Evolutionary conservation across 768 basidiomycete species (phyloP).

Genomic region (Clavulina sp.): DNA sequence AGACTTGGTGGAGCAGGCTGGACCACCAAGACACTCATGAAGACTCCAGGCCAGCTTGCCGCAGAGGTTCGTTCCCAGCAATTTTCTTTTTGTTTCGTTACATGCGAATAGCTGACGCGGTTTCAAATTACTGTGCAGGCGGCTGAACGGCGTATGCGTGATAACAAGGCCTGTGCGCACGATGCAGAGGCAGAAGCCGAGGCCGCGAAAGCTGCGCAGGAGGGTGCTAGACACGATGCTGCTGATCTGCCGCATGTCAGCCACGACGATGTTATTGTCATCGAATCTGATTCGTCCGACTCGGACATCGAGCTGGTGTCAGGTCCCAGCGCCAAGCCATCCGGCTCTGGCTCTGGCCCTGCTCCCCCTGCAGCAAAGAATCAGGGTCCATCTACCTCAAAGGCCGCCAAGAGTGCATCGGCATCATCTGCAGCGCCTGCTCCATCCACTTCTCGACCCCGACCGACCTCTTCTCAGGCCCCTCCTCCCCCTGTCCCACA

Average conservation of each 20-base stretch:
- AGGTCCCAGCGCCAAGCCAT: slow-evolving; percentile 17
- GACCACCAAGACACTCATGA: slow-evolving; percentile 19
- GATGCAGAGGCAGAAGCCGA: slow-evolving; percentile 38
- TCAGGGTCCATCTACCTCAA: slow-evolving; percentile 6
- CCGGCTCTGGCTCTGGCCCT: slow-evolving; percentile 16
- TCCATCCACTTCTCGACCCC: neutral
- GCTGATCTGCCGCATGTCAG: slow-evolving; percentile 14
- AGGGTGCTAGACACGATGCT: slow-evolving; percentile 42
- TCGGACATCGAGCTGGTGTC: slow-evolving; percentile 23
- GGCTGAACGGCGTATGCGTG: slow-evolving; percentile 58
- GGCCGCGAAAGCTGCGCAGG: slow-evolving; percentile 48
- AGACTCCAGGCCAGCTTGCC: slow-evolving; percentile 54
- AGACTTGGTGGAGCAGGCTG: slow-evolving; percentile 50
- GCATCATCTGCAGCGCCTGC: neutral
- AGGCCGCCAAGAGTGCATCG: slow-evolving; percentile 1
- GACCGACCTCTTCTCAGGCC: too few relatives aligned
- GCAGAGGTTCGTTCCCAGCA: slow-evolving; percentile 33
- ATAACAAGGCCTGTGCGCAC: slow-evolving; percentile 60
- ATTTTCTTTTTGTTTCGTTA: neutral
- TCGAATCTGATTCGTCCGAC: slow-evolving; percentile 36
- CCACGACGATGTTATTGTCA: slow-evolving; percentile 2
- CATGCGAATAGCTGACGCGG: neutral
- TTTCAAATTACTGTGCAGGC: slow-evolving; percentile 34
- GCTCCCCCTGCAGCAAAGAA: too few relatives aligned
- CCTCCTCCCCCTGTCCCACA: neutral